These are phyloP conservation scores for Eutrema japonicum DNA, from an alignment of 345 rosid genomes.

Conservation along the genomic window DNA sequence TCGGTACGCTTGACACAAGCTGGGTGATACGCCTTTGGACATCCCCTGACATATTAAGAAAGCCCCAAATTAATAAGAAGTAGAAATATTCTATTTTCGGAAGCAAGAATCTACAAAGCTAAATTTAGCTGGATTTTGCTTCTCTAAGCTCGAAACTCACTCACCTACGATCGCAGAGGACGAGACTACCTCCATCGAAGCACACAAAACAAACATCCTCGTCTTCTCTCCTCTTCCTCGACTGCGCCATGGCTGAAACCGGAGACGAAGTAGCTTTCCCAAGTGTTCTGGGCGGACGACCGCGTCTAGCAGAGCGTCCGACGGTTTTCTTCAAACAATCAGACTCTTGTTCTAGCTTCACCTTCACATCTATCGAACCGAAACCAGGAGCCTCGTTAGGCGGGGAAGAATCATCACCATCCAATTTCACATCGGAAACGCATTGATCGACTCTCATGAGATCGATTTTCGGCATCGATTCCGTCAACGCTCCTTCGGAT, in stretches of 20 bases:
- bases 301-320: slow-evolving; percentile 52
- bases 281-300: slow-evolving; percentile 66
- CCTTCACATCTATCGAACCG: slow-evolving; percentile 1
- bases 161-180: slow-evolving; percentile 97
- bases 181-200: slow-evolving; percentile 96
- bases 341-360: slow-evolving; percentile 18
- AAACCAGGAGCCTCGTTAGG: slow-evolving; percentile 30
- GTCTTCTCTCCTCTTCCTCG: slow-evolving; percentile 62
- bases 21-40: slow-evolving; percentile 95
- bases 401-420: slow-evolving; percentile 48
- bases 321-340: slow-evolving; percentile 42
- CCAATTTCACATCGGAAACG: slow-evolving; percentile 43
- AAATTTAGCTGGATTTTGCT: background rate
- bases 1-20: slow-evolving; percentile 92
- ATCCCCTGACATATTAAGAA: slow-evolving; percentile 64
- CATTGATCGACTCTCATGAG: slow-evolving; percentile 61
- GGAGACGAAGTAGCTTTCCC: slow-evolving; percentile 34
- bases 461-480: slow-evolving; percentile 47
- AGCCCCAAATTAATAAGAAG: background rate
- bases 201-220: slow-evolving; percentile 98
- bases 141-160: slow-evolving; percentile 31
- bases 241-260: slow-evolving; percentile 21
- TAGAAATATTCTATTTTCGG: background rate
- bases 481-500: slow-evolving; percentile 10
- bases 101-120: slow-evolving; percentile 14